phyloP scores from a whole-genome alignment of 108 stramenopile genomes.

The Stephanodiscus minutulus region DNA sequence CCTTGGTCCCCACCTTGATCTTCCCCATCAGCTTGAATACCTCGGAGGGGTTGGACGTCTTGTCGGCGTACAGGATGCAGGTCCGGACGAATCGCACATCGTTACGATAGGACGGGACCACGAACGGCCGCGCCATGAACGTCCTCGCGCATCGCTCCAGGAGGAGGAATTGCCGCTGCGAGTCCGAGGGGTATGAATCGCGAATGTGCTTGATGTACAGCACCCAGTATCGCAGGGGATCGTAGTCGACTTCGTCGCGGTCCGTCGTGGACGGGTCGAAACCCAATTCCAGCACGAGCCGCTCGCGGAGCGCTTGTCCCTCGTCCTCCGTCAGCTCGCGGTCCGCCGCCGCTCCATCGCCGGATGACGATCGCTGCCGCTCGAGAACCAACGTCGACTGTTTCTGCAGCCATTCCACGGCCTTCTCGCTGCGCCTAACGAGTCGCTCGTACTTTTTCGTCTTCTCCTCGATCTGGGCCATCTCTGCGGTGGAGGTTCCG shows the following conservation, averaged over 20 bases:
- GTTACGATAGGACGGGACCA: constrained; percentile 56
- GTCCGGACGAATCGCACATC: constrained; percentile 78
- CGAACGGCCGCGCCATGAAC: constrained; percentile 49
- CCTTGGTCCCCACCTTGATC: constrained; percentile 60
- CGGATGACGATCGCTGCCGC: no score
- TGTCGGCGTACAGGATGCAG: constrained; percentile 83
- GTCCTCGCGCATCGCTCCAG: constrained; percentile 83
- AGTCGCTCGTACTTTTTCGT: constrained; percentile 60
- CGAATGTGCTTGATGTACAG: constrained; percentile 81
- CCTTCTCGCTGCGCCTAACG: constrained; percentile 64
- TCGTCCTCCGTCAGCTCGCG: constrained; percentile 49
- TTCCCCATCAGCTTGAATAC: constrained; percentile 79
- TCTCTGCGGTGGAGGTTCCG: constrained; percentile 22
- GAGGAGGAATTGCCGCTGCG: constrained; percentile 73
- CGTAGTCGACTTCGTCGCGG: constrained; percentile 43
- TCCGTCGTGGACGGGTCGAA: constrained; percentile 26
- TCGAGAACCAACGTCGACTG: constrained; percentile 1
- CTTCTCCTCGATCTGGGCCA: constrained; percentile 25
- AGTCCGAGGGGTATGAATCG: constrained; percentile 69
- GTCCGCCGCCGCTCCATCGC: background rate
- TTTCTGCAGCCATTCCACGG: constrained; percentile 39
- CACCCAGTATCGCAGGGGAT: constrained; percentile 81
- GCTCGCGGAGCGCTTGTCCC: constrained; percentile 10
- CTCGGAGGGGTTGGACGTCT: constrained; percentile 61
- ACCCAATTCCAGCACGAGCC: constrained; percentile 22